phyloP scores from a whole-genome alignment of 441 rosid species.

The Euphorbia celastroides region DNA sequence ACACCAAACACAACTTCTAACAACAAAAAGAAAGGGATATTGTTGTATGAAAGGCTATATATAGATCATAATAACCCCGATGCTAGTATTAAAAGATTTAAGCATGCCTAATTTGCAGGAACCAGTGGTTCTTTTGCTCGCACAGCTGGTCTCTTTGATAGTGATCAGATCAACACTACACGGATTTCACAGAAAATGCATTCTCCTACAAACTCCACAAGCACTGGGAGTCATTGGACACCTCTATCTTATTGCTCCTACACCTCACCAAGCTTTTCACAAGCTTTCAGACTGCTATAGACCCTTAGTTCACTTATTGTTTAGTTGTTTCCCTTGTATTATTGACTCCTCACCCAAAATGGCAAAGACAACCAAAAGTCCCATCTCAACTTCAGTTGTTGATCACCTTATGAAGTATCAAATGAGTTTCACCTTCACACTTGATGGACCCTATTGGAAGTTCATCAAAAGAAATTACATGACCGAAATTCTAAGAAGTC shows the following conservation, averaged over 20 bases:
- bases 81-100: slow-evolving; percentile 2
- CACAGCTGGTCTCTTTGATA: slow-evolving; percentile 30
- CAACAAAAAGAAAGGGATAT: neutral
- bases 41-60: slow-evolving; percentile 1
- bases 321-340: slow-evolving; percentile 48
- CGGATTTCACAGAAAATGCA: slow-evolving; percentile 9
- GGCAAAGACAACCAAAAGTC: slow-evolving; percentile 50
- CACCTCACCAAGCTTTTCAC: slow-evolving; percentile 56
- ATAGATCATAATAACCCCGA: neutral
- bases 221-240: slow-evolving; percentile 55
- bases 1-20: neutral
- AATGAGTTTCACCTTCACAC: slow-evolving; percentile 37
- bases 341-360: slow-evolving; percentile 45
- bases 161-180: slow-evolving; percentile 24
- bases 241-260: slow-evolving; percentile 47
- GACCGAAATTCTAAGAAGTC: slow-evolving; percentile 39
- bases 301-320: slow-evolving; percentile 39
- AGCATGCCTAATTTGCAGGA: slow-evolving; percentile 32
- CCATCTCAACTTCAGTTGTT: slow-evolving; percentile 25
- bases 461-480: slow-evolving; percentile 47
- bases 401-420: slow-evolving; percentile 43
- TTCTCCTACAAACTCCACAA: slow-evolving; percentile 42
- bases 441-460: slow-evolving; percentile 52
- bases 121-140: slow-evolving; percentile 21
- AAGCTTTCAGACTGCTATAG: slow-evolving; percentile 44